Base-by-base conservation (phyloP, 2,329 filamentous ascomycete genomes). In the Verticillium tricorpus region DNA sequence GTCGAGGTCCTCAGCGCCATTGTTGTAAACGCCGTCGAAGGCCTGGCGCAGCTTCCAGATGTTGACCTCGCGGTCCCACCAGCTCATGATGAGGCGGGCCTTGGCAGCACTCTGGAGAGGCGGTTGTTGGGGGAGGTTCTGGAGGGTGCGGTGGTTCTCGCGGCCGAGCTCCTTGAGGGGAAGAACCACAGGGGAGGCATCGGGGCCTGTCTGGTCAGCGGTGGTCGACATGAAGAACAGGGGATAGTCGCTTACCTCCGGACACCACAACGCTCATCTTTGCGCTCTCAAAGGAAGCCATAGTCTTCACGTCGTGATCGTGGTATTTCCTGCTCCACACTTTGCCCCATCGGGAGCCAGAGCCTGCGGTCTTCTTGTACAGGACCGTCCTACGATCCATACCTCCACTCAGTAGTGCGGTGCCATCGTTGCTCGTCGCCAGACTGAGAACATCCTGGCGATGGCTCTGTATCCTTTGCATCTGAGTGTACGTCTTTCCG, bases 251-350 rank as follows among this genome's bases (percentile, higher is more conserved):
- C 82, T 76, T 80, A 91, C 93, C 95, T 85, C 95, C 95, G 65
- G 94, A 96, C 17, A 96, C 91, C 12, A 97, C 82, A 61, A 98
- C 87, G 70, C 92, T 98, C 71, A 97, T 85, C 58, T 87, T 87
- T 58, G 85, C 88, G 59, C 89, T 89, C 74, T 99, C 95, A 66
- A 94, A 98, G 0, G 91, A 88, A 37, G 93, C 91, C 86, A 98
- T 91, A 1, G 92, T 86, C 78, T 98, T 98, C 69, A 98, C 93
- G 77, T 99, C 95, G 74, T 98, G 93, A 56, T 89, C 87, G 72
- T 99, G 95, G 71, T 94, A 93, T 71, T 92, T 85, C 67, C 91
- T 85, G 71, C 96, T 92, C 75, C 87, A 90, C n/a, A 92, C 83
- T 74, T 95, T 94, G 62, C 85, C 85, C 95, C 95, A 99, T 71